phyloP scores from a whole-genome alignment of 176 grass and related monocot species.

The Oryza meridionalis region DNA sequence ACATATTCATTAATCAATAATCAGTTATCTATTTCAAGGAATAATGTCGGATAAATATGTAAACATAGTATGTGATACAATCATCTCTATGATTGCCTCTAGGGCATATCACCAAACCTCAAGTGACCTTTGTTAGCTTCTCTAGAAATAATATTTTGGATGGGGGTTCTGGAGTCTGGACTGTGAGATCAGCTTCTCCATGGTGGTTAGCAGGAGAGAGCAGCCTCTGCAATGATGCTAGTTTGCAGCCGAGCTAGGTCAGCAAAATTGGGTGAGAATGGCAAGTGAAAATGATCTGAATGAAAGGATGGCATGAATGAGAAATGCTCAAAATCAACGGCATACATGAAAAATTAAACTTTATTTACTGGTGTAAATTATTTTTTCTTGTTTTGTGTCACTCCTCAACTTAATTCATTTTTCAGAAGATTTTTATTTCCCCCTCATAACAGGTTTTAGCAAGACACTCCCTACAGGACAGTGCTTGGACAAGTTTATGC shows the following conservation, averaged over 20 bases:
- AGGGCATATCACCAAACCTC: not conserved
- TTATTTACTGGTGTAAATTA: not conserved
- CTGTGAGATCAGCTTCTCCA: not conserved
- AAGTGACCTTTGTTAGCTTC: not conserved
- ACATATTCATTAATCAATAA: too few relatives aligned
- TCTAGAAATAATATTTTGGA: not conserved
- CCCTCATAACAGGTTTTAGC: slow-evolving; percentile 57
- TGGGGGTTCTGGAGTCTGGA: too few relatives aligned
- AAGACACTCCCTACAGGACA: slow-evolving; percentile 57
- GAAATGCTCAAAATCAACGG: not conserved
- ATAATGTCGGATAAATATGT: too few relatives aligned
- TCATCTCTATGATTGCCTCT: too few relatives aligned
- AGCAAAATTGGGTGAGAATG: not conserved
- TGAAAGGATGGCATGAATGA: not conserved
- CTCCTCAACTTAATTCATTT: slow-evolving; percentile 7
- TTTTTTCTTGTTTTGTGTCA: not conserved
- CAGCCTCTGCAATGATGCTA: too few relatives aligned
- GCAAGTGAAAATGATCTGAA: not conserved
- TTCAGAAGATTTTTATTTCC: not conserved
- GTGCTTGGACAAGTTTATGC: slow-evolving; percentile 63
- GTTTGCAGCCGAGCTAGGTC: too few relatives aligned
- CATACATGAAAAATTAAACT: not conserved
- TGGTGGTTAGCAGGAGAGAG: too few relatives aligned
- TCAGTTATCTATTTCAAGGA: too few relatives aligned
- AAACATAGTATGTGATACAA: too few relatives aligned